phyloP scores from a whole-genome alignment of 179 eudicot genomes.

The Amaranthus tricolor region DNA sequence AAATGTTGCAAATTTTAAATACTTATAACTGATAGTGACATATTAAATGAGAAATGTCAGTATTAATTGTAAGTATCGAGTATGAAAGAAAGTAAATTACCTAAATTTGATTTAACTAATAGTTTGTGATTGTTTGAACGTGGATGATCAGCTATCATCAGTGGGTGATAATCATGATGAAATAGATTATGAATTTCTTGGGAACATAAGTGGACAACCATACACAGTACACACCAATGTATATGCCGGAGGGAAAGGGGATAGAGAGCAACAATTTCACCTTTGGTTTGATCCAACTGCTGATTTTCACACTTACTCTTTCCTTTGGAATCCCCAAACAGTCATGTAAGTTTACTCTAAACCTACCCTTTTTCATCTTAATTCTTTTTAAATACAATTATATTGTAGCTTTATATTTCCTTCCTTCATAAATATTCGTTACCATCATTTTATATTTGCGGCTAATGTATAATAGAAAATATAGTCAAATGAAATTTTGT shows the following conservation, averaged over 20 bases:
- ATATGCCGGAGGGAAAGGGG: constrained; percentile 31
- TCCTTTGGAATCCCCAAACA: constrained; percentile 34
- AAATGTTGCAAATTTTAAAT: too few relatives aligned
- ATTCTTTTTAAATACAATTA: too few relatives aligned
- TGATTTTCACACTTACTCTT: constrained; percentile 36
- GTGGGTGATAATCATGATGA: constrained; percentile 26
- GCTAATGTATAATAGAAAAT: too few relatives aligned
- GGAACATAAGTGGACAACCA: constrained; percentile 35
- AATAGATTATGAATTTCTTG: constrained; percentile 36
- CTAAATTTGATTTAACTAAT: not conserved
- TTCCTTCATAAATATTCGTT: too few relatives aligned
- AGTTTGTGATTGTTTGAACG: not conserved
- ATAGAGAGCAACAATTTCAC: constrained; percentile 35
- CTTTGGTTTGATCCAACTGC: constrained; percentile 37
- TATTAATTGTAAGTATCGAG: too few relatives aligned
- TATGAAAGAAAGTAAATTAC: too few relatives aligned
- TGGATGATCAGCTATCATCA: constrained; percentile 22
- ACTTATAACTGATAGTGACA: too few relatives aligned
- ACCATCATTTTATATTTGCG: too few relatives aligned
- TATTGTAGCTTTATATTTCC: too few relatives aligned
- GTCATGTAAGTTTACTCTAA: constrained; percentile 20
- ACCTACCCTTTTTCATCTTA: too few relatives aligned
- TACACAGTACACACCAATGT: constrained; percentile 39
- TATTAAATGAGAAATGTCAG: too few relatives aligned
- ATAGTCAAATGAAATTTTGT: too few relatives aligned